Evolutionary conservation across 1,284 basidiomycete genomes (phyloP).

Genomic region (Taiwanofungus camphoratus): DNA sequence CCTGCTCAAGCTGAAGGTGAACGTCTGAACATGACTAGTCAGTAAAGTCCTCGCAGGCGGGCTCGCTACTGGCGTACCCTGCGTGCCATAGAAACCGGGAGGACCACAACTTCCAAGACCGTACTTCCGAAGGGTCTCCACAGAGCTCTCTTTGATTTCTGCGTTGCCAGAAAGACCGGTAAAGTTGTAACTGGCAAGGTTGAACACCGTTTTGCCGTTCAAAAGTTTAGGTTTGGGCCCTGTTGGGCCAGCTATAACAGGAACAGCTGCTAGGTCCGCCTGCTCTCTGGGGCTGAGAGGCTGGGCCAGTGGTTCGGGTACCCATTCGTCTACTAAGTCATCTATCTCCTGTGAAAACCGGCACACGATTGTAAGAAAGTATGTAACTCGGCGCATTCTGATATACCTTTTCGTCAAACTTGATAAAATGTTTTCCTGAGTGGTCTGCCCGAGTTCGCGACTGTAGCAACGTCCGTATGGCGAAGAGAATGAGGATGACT

Average conservation of each 20-base stretch:
- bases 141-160: constrained; percentile 78
- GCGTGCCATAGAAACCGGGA: constrained; percentile 95
- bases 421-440: constrained; percentile 86
- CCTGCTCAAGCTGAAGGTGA: constrained; percentile 84
- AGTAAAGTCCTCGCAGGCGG: neutral
- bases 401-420: constrained; percentile 82
- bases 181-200: constrained; percentile 93
- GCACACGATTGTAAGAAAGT: constrained; percentile 1
- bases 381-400: neutral
- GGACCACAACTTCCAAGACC: constrained; percentile 96
- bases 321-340: constrained; percentile 95
- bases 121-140: constrained; percentile 86
- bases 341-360: constrained; percentile 78
- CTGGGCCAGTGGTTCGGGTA: constrained; percentile 78
- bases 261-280: constrained; percentile 68
- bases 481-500: constrained; percentile 84
- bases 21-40: constrained; percentile 82
- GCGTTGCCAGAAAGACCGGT: constrained; percentile 88
- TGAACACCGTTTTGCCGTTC: constrained; percentile 78
- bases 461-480: constrained; percentile 85
- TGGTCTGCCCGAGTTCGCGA: constrained; percentile 84
- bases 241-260: constrained; percentile 76
- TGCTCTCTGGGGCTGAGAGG: constrained; percentile 59
- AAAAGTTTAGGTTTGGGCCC: constrained; percentile 80
- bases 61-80: constrained; percentile 52